Evolutionary conservation across 768 basidiomycete species (phyloP).

Genomic region (Boletus rufocinnamomeus): DNA sequence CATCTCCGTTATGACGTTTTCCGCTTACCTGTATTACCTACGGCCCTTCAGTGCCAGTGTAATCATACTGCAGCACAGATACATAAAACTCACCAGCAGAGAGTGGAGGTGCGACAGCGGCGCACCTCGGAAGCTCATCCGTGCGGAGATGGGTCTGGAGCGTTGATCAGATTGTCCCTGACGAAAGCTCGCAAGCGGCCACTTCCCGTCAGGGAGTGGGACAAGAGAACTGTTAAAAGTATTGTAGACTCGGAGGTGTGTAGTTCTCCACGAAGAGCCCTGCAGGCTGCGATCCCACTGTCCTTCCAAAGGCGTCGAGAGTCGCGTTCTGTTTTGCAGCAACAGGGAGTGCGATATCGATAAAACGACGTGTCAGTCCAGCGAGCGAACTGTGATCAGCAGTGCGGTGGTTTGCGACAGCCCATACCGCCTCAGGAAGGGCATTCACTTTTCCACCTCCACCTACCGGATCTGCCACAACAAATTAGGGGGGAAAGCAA

Average conservation of each 20-base stretch:
- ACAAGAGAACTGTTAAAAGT: constrained; percentile 37
- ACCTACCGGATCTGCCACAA: constrained; percentile 41
- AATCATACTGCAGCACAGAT: not conserved
- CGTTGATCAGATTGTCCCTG: constrained; percentile 45
- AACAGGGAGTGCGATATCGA: constrained; percentile 4
- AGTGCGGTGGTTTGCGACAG: constrained; percentile 38
- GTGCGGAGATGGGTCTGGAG: constrained; percentile 35
- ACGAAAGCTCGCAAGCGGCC: constrained; percentile 41
- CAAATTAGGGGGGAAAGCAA: constrained; percentile 24
- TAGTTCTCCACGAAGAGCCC: constrained; percentile 36
- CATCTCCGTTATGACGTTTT: constrained; percentile 22
- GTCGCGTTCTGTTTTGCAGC: constrained; percentile 43
- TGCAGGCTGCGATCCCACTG: constrained; percentile 17
- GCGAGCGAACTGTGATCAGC: constrained; percentile 33
- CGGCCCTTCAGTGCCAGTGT: constrained; percentile 15
- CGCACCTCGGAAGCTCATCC: constrained; percentile 23
- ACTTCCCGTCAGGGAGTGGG: constrained; percentile 39
- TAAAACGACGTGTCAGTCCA: constrained; percentile 18
- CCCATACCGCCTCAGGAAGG: constrained; percentile 44
- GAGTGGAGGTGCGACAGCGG: constrained; percentile 41
- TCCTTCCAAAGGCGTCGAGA: constrained; percentile 42
- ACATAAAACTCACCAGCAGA: constrained; percentile 19
- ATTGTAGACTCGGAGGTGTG: constrained; percentile 41
- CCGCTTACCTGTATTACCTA: constrained; percentile 29
- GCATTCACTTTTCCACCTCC: constrained; percentile 46